phyloP scores from a whole-genome alignment of 176 grass and related monocot species.

The Triticum timopheevii region DNA sequence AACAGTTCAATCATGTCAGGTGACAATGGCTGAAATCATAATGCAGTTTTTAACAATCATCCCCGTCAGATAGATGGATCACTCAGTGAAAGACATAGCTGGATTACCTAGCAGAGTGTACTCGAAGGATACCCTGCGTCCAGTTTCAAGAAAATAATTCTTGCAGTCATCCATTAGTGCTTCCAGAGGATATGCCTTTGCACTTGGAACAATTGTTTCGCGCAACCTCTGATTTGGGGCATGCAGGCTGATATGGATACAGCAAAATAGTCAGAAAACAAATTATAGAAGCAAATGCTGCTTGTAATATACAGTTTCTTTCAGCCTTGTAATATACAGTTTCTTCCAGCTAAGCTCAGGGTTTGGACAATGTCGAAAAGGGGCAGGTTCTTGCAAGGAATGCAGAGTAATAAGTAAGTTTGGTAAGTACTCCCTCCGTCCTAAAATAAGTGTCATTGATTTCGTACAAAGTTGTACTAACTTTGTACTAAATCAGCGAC shows the following conservation, averaged over 20 bases:
- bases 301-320: not conserved
- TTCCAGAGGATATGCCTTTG: constrained; percentile 80
- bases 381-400: not conserved
- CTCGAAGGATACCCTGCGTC: constrained; percentile 82
- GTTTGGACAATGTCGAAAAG: not conserved
- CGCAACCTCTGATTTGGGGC: constrained; percentile 84
- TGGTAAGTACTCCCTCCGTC: too few species aligned
- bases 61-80: not conserved
- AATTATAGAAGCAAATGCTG: not conserved
- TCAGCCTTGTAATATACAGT: too few species aligned
- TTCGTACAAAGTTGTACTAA: too few species aligned
- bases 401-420: not conserved
- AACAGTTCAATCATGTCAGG: not conserved
- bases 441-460: too few species aligned
- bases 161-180: constrained; percentile 91
- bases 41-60: not conserved
- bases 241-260: constrained; percentile 56
- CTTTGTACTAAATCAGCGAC: too few species aligned
- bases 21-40: not conserved
- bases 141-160: constrained; percentile 73
- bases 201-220: constrained; percentile 90
- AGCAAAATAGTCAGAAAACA: constrained; percentile 4
- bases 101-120: constrained; percentile 89
- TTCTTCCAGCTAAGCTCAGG: not conserved
- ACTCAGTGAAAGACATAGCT: not conserved